Base-by-base conservation (phyloP, 2,329 filamentous ascomycete genomes). In the Apiospora koreana region DNA sequence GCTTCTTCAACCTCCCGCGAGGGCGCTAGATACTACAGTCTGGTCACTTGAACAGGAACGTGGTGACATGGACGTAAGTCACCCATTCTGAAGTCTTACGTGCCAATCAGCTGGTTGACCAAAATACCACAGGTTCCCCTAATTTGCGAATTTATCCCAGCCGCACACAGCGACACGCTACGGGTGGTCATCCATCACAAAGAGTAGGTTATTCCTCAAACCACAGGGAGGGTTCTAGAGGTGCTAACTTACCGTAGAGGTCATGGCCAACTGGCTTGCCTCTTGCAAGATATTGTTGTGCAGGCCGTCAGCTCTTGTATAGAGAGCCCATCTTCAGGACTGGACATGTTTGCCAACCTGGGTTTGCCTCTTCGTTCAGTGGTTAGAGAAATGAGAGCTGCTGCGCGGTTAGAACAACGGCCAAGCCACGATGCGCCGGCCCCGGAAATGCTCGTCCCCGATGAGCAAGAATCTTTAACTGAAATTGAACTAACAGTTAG, bases 131-230 rank as follows among this genome's bases (percentile, higher is more conserved):
- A 86, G 81, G 85, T 93, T 21, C 93, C 94, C 0, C 79, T 97
- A 54, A 92, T 97, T 16, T 91, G 93, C 72, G 94, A 97, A 77
- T 80, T 96, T 3, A 81, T 88, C 5, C 93, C 92, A 0, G 83
- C 87, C 64, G 75, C 82, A 2, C 77, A 77, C 10, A 73, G 82
- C 31, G 85, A 94, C 77, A 81, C 75, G 0, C 73, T 96, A 25
- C 77, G 82, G 0, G 77, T 94, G 64, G 86, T 85, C 25, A 77
- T 96, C 16, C 91, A 96, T 79, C 89, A 88, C 69, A 85, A 92
- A 64, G 80, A 80, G 82, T 86, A 77, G 73, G 79, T 80, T 1
- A n/a, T 4, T 23, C 66, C 25, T 41, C 21, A 7, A 9, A 10
- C 8, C 18, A 12, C 18, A n/a, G 54, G n/a, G 4, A n/a, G 9